phyloP scores from a whole-genome alignment of 352 stramenopile genomes.

The Phytophthora niederhauseri region DNA sequence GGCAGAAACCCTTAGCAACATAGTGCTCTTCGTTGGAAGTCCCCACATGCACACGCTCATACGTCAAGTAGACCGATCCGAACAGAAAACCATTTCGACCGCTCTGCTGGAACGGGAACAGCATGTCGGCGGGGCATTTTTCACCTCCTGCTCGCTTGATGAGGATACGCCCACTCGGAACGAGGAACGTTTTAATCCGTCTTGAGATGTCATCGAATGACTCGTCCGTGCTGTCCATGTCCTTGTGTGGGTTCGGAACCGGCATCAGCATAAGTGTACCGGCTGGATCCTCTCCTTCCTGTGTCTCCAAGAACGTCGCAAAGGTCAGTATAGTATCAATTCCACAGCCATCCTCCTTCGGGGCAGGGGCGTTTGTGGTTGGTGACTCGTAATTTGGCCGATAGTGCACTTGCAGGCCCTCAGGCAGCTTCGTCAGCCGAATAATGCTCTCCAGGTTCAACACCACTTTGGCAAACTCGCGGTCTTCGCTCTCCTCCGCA shows the following conservation, averaged over 20 bases:
- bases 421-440: conserved; percentile 75
- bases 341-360: conserved; percentile 35
- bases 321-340: conserved; percentile 77
- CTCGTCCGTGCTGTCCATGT: conserved; percentile 23
- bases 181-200: conserved; percentile 74
- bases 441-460: conserved; percentile 89
- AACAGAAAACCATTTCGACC: conserved; percentile 76
- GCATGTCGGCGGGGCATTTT: conserved; percentile 49
- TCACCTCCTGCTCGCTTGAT: conserved; percentile 44
- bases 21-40: conserved; percentile 53
- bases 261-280: conserved; percentile 66
- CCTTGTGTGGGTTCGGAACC: conserved; percentile 43
- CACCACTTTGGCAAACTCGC: conserved; percentile 60
- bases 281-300: conserved; percentile 41
- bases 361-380: conserved; percentile 31
- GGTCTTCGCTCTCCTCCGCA: conserved; percentile 47
- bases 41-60: conserved; percentile 57
- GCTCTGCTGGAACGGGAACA: conserved; percentile 85
- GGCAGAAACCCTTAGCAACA: conserved; percentile 70
- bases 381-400: conserved; percentile 73
- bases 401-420: conserved; percentile 85
- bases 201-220: conserved; percentile 60
- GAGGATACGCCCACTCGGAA: conserved; percentile 63
- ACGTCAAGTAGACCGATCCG: conserved; percentile 79
- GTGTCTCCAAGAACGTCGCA: conserved; percentile 65